These are phyloP conservation scores for Suillus alpinus DNA, from an alignment of 768 basidiomycete genomes.

Conservation along the genomic window DNA sequence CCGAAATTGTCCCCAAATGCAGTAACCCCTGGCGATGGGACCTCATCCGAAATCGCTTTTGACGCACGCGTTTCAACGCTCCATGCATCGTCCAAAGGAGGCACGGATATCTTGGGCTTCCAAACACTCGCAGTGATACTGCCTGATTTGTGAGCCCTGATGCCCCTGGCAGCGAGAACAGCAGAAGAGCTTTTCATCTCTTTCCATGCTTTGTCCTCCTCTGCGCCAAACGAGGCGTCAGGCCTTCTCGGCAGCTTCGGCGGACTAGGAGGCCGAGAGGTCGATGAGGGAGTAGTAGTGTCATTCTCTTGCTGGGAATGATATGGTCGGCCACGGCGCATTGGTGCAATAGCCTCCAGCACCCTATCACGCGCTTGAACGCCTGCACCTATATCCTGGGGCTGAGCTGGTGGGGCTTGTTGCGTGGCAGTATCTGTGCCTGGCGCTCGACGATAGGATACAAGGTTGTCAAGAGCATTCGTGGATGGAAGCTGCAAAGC, in stretches of 20 bases:
- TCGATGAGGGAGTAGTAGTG: slow-evolving; percentile 31
- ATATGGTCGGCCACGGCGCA: slow-evolving; percentile 68
- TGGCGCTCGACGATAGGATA: slow-evolving; percentile 34
- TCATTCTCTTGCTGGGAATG: slow-evolving; percentile 31
- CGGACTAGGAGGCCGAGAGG: slow-evolving; percentile 24
- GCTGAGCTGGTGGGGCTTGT: slow-evolving; percentile 8
- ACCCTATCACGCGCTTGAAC: slow-evolving; percentile 74
- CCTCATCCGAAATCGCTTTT: slow-evolving; percentile 20
- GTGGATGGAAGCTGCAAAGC: slow-evolving; percentile 27
- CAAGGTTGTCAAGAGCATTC: slow-evolving; percentile 35
- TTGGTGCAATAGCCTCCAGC: slow-evolving; percentile 75
- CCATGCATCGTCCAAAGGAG: slow-evolving; percentile 40
- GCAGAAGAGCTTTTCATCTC: slow-evolving; percentile 25
- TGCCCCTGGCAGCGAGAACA: slow-evolving; percentile 11
- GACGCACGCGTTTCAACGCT: slow-evolving; percentile 27
- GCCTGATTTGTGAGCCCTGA: slow-evolving; percentile 25
- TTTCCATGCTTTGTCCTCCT: slow-evolving; percentile 52
- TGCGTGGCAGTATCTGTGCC: slow-evolving; percentile 15
- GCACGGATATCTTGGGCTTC: slow-evolving; percentile 26
- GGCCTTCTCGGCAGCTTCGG: slow-evolving; percentile 8
- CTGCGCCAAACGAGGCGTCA: slow-evolving; percentile 29
- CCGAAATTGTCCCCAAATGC: slow-evolving; percentile 72
- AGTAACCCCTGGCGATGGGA: slow-evolving; percentile 22
- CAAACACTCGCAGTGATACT: slow-evolving; percentile 19
- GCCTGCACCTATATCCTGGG: slow-evolving; percentile 44